Base-by-base conservation (phyloP, 306 rosid genomes). In the Crotalaria pallida region DNA sequence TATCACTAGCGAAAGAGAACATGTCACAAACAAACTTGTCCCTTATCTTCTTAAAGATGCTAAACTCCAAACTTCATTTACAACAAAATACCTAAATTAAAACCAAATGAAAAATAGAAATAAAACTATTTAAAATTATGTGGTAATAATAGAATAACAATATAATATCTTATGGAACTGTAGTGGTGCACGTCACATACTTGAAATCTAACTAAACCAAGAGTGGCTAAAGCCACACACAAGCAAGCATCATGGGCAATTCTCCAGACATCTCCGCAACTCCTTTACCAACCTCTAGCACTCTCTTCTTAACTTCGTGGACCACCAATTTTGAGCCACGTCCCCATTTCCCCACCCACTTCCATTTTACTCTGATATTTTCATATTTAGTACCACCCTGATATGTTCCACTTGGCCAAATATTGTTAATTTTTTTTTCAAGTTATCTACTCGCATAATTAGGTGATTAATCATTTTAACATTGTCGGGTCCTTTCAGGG, bases 121-220 rank as follows among this genome's bases (percentile, higher is more conserved):
- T 58, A 34, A 29, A 16, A 2, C 0, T 21, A 7, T 7, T 31
- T n/a, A 10, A 15, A 10, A 12, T 12, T 18, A n/a, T n/a, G 9
- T 27, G 5, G 24, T 10, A 29, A 21, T 4, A 41, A 26, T 4
- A 0, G 0, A 33, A 17, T 33, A 53, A 43, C 24, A 81, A 13
- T n/a, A n/a, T n/a, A 63, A 56, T 27, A 75, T 74, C 10, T 60
- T 16, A 51, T 78, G 79, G 81, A 78, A 58, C 23, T 21, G 23
- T 40, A 53, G n/a, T 16, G 60, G 69, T 55, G 70, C 85, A 84
- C 85, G 81, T 81, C 79, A 68, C 71, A 29, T 17, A 52, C 8
- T 67, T 71, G 67, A 34, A 21, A 67, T 68, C 17, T 22, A 47
- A 71, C 66, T 40, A 66, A 66, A 56, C 56, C n/a, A 22, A 56